Evolutionary conservation across 2,329 filamentous ascomycete genomes (phyloP), one percentile per base, ranked within the genome.

Genomic region (Endocalyx cinctus): DNA sequence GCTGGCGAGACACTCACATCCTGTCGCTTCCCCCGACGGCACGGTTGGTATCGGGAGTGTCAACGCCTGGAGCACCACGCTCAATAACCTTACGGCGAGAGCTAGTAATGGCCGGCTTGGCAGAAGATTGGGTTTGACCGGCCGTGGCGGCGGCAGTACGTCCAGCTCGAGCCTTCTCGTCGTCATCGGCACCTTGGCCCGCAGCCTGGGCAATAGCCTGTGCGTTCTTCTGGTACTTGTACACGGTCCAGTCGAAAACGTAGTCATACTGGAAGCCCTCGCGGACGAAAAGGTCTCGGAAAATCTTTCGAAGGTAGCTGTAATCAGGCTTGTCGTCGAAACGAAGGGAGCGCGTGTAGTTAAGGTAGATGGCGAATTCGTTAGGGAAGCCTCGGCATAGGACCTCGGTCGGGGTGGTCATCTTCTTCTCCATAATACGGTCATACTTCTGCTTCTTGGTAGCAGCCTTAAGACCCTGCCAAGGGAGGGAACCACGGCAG

Each of bases 371-470:
- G 71, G 90, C 89, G 55, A 98, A 98, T 70, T 98, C 92, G 66
- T 97, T 96, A 54, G 92, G 92, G 74, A 98, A 97, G 50, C 92
- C 92, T 63, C 90, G 88, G 82, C 92, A 98, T 31, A 98, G 86
- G 30, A 96, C 89, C 69, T 98, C 90, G 52, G 90, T 97, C 7
- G 92, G 89, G 4, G 92, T 98, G 11, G 92, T 98, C 92, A 97
- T 97, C 87, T 98, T 98, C 83, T 98, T 98, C 77, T 98, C 92
- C 90, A 97, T 97, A 70, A 98, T 98, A 47, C 90, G 82, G 69
- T 98, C 92, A 62, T 98, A 97, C 74, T 98, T 98, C 73, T 97
- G 90, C 82, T 96, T 96, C 82, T 96, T 96, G 49, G 89, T 96
- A 52, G 90, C 90, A 70, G 90, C 90, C 79, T 96, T 96, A 35